These are phyloP conservation scores for Cystobasidium slooffiae DNA, from an alignment of 1,284 basidiomycete genomes.

Conservation along the genomic window DNA sequence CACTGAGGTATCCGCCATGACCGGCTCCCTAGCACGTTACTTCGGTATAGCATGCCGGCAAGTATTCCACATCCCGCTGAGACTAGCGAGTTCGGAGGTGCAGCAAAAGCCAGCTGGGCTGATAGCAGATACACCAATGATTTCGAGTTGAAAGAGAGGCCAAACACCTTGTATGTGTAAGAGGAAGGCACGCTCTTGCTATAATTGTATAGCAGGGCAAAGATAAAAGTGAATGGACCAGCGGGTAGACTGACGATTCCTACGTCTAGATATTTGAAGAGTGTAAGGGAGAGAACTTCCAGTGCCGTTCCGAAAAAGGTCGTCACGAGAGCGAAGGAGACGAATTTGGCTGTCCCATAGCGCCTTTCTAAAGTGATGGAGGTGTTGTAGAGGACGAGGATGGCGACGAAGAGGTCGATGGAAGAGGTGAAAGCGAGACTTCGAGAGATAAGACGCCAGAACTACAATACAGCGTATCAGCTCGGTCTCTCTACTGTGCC, in stretches of 20 bases:
- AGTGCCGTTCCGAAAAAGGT: conserved; percentile 69
- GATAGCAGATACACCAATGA: conserved; percentile 70
- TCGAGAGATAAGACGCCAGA: conserved; percentile 78
- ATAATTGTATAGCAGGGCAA: conserved; percentile 79
- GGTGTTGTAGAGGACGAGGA: conserved; percentile 74
- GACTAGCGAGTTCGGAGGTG: conserved; percentile 68
- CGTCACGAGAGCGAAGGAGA: conserved; percentile 76
- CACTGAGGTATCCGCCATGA: conserved; percentile 62
- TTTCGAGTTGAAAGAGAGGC: conserved; percentile 75
- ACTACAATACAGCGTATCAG: conserved; percentile 61
- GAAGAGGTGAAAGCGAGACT: conserved; percentile 81
- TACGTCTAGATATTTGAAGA: conserved; percentile 68
- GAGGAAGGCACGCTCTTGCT: conserved; percentile 73
- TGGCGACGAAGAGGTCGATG: conserved; percentile 77
- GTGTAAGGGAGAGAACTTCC: conserved; percentile 67
- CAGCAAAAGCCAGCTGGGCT: conserved; percentile 68
- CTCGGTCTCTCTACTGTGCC: neutral
- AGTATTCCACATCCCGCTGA: conserved; percentile 69
- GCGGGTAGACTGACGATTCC: conserved; percentile 73
- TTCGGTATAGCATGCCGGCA: conserved; percentile 75
- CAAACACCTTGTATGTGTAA: conserved; percentile 76
- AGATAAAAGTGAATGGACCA: conserved; percentile 65
- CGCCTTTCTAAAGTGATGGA: conserved; percentile 77
- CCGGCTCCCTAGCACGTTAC: conserved; percentile 75
- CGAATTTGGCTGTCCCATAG: conserved; percentile 84